Percentiles rank a stretch among this genome's conserved stretches.
phyloP scores from a whole-genome alignment of 495 filamentous ascomycete species.

The Chaetomium tenue region DNA sequence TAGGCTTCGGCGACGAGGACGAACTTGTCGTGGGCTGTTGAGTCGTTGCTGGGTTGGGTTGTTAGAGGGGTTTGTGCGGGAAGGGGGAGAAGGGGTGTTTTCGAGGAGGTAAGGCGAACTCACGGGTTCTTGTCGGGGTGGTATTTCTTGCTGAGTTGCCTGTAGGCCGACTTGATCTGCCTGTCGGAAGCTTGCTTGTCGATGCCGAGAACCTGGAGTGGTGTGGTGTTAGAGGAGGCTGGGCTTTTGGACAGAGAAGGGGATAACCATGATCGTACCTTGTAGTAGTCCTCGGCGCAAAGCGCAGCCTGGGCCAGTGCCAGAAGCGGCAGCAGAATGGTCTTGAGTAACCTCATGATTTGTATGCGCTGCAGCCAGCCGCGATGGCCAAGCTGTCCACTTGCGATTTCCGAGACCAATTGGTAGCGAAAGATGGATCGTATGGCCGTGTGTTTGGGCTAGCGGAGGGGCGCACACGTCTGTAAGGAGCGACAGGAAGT shows the following conservation, averaged over 20 bases:
- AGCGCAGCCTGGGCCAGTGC: slow-evolving; percentile 46
- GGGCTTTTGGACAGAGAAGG: slow-evolving; percentile 4
- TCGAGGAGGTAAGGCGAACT: slow-evolving; percentile 35
- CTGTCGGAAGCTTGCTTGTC: slow-evolving; percentile 77
- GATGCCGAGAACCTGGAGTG: slow-evolving; percentile 68
- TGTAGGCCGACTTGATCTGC: slow-evolving; percentile 96
- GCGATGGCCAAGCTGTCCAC: slow-evolving; percentile 22
- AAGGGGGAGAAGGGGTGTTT: not conserved
- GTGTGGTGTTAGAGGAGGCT: not conserved
- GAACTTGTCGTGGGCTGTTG: slow-evolving; percentile 84
- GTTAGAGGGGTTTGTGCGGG: slow-evolving; percentile 17
- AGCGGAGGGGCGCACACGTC: not conserved
- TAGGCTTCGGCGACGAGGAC: slow-evolving; percentile 95
- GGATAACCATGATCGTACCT: slow-evolving; percentile 47
- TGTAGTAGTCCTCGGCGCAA: slow-evolving; percentile 81
- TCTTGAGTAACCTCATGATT: slow-evolving; percentile 44
- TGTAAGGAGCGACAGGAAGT: slow-evolving; percentile 18
- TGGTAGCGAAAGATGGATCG: not conserved
- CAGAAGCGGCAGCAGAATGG: slow-evolving; percentile 45
- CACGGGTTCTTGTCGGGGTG: slow-evolving; percentile 99
- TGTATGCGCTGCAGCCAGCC: slow-evolving; percentile 14
- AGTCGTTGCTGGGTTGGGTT: slow-evolving; percentile 46
- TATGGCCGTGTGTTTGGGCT: not conserved
- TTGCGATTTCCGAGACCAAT: not conserved
- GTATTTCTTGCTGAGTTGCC: slow-evolving; percentile 88